These are phyloP conservation scores for Saturnispora saitoi DNA, from an alignment of 805 yeast genomes.

Conservation along the genomic window DNA sequence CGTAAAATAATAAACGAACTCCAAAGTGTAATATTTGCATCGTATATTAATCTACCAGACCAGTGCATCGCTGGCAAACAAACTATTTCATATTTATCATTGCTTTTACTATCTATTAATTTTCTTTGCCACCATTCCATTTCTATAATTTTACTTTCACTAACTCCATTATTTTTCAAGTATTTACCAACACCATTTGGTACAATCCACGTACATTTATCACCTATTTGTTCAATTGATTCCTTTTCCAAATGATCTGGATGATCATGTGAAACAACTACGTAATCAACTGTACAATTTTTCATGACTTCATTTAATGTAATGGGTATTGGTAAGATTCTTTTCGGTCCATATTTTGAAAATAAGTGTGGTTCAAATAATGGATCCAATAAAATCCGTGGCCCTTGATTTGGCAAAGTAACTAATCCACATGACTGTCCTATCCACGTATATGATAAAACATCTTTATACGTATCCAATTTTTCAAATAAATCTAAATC, in stretches of 20 bases:
- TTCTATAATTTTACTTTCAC: slow-evolving; percentile 47
- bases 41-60: slow-evolving; percentile 81
- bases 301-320: slow-evolving; percentile 40
- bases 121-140: slow-evolving; percentile 89
- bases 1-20: slow-evolving; percentile 70
- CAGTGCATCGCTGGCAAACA: slow-evolving; percentile 96
- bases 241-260: slow-evolving; percentile 85
- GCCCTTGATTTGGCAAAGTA: slow-evolving; percentile 40
- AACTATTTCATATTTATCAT: slow-evolving; percentile 62
- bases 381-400: slow-evolving; percentile 77
- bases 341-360: slow-evolving; percentile 65
- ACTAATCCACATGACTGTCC: slow-evolving; percentile 85
- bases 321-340: slow-evolving; percentile 77
- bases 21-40: slow-evolving; percentile 80
- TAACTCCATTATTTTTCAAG: slow-evolving; percentile 50
- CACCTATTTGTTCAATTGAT: slow-evolving; percentile 47
- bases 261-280: slow-evolving; percentile 86
- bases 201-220: slow-evolving; percentile 70
- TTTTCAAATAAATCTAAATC: slow-evolving; percentile 34
- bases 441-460: slow-evolving; percentile 76
- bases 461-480: slow-evolving; percentile 25
- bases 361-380: slow-evolving; percentile 61
- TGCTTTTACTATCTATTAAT: slow-evolving; percentile 16
- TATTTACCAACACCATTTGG: slow-evolving; percentile 68
- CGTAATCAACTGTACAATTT: slow-evolving; percentile 53